A percentile compares a stretch with the other conserved stretches of the same genome.
These are phyloP conservation scores for Prunus yedoensis DNA, from an alignment of 331 rosid species.

Conservation along the genomic window DNA sequence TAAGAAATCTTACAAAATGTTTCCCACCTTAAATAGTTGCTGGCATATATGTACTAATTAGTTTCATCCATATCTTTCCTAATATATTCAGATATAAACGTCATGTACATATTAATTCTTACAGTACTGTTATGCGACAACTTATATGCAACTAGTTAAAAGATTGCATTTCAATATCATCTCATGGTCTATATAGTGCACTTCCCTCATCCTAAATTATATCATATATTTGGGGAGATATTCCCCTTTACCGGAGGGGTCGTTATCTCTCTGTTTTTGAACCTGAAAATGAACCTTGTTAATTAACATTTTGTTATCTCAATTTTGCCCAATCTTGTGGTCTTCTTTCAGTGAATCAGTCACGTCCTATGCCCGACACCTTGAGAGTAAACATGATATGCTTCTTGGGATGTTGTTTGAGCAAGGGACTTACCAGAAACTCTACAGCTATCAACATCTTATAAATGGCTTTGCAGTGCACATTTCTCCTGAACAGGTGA, in stretches of 20 bases:
- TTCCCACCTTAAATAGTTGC: not conserved
- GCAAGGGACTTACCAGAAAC: conserved; percentile 73
- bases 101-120: not conserved
- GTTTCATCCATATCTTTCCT: not conserved
- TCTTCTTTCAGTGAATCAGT: conserved; percentile 67
- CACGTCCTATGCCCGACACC: conserved; percentile 83
- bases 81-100: not conserved
- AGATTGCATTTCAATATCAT: not conserved
- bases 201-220: conserved; percentile 5
- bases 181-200: not conserved
- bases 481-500: conserved; percentile 90
- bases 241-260: conserved; percentile 2
- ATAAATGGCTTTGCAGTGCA: conserved; percentile 97
- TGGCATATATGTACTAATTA: not conserved
- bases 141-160: not conserved
- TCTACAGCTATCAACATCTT: conserved; percentile 93
- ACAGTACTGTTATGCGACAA: not conserved
- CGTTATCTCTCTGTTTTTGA: conserved; percentile 1
- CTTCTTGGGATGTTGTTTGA: conserved; percentile 87
- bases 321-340: conserved; percentile 20
- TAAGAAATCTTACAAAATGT: not conserved
- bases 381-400: conserved; percentile 88
- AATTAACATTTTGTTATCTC: conserved; percentile 7
- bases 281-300: conserved; percentile 18
- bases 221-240: not conserved